phyloP scores from a whole-genome alignment of 306 rosid genomes.

The Malus asiatica region DNA sequence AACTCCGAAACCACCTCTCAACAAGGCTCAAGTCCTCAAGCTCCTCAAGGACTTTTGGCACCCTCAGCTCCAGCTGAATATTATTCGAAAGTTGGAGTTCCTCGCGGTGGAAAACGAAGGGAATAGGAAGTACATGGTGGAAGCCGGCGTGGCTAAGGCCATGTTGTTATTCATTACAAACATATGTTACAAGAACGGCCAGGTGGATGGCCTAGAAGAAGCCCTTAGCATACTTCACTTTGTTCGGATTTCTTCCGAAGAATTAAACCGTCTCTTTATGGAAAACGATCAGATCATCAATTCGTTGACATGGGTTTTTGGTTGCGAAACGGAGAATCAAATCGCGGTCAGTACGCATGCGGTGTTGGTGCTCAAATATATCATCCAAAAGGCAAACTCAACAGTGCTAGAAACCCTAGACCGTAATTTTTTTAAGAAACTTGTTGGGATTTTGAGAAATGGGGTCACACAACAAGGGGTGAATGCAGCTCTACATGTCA shows the following conservation, averaged over 20 bases:
- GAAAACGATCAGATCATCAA: constrained; percentile 28
- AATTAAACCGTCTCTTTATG: neutral
- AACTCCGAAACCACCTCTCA: constrained; percentile 50
- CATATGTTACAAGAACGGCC: constrained; percentile 10
- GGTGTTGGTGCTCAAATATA: constrained; percentile 22
- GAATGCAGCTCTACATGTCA: constrained; percentile 34
- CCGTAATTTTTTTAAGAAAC: constrained; percentile 29
- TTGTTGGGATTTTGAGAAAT: constrained; percentile 18
- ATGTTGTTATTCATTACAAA: constrained; percentile 29
- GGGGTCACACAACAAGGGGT: constrained; percentile 36
- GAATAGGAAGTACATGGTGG: constrained; percentile 38
- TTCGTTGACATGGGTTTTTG: constrained; percentile 41
- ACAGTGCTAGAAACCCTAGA: constrained; percentile 21
- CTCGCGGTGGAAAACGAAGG: constrained; percentile 37
- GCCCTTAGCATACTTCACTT: constrained; percentile 40
- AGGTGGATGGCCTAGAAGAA: constrained; percentile 39
- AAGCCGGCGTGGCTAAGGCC: constrained; percentile 38
- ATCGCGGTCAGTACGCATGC: constrained; percentile 28
- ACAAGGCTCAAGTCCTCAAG: constrained; percentile 31
- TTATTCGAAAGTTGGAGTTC: constrained; percentile 27
- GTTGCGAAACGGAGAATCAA: constrained; percentile 9
- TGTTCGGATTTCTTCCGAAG: constrained; percentile 26
- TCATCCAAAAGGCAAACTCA: constrained; percentile 20
- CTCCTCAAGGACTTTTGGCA: constrained; percentile 30
- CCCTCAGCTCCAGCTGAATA: constrained; percentile 23